phyloP scores from a whole-genome alignment of 768 basidiomycete genomes.

The Mycena pura region DNA sequence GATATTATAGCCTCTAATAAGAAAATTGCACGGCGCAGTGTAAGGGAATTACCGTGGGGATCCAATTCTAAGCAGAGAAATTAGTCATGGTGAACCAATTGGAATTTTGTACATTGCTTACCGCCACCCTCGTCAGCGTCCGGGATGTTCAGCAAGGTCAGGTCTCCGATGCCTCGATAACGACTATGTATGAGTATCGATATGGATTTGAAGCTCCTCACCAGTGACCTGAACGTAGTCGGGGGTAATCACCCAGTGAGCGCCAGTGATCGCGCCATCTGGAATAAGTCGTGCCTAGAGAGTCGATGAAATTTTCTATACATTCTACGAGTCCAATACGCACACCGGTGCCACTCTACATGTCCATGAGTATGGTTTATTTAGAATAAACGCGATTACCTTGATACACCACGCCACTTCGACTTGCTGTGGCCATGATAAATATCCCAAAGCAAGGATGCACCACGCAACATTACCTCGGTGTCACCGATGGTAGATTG shows the following conservation, averaged over 20 bases:
- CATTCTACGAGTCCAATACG: too few relatives aligned
- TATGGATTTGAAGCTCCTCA: conserved; percentile 20
- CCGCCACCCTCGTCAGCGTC: conserved; percentile 61
- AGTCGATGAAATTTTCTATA: too few relatives aligned
- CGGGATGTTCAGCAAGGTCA: conserved; percentile 71
- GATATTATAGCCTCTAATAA: neutral
- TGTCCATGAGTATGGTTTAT: neutral
- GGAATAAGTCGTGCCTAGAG: too few relatives aligned
- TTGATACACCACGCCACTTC: conserved; percentile 53
- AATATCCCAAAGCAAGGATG: neutral
- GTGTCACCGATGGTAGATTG: conserved; percentile 63
- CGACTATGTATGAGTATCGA: conserved; percentile 30
- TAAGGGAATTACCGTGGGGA: conserved; percentile 56
- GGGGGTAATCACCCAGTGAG: conserved; percentile 75
- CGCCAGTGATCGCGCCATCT: conserved; percentile 70
- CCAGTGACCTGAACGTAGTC: conserved; percentile 79
- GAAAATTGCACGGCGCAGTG: neutral
- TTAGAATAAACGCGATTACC: conserved; percentile 26
- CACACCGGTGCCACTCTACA: conserved; percentile 62
- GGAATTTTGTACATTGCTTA: neutral
- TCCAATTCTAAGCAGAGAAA: conserved; percentile 58
- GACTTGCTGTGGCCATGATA: conserved; percentile 37
- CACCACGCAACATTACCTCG: conserved; percentile 49
- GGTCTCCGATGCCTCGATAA: conserved; percentile 62
- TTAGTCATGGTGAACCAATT: neutral